Conservation (phyloP, 2,329 filamentous ascomycete species). For the Allantophomopsis lycopodina region DNA sequence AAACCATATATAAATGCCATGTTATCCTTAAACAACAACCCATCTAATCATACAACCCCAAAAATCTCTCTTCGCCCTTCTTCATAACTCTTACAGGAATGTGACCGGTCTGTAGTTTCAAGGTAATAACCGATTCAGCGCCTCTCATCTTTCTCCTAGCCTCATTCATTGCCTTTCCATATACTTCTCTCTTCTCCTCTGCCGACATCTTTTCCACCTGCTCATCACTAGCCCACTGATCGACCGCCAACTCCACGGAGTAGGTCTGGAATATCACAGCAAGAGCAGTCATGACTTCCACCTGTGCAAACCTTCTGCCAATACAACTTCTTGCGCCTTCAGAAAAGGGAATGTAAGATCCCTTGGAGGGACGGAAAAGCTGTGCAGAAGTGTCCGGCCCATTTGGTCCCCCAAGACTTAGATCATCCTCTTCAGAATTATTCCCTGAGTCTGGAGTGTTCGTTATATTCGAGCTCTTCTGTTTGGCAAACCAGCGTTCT, state of each 20-base stretch:
- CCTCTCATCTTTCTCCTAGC: conserved; percentile 35
- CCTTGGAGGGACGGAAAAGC: conserved; percentile 15
- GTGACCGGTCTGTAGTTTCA: conserved; percentile 46
- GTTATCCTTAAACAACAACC: too few species aligned
- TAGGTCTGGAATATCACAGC: conserved; percentile 39
- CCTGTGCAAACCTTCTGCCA: conserved; percentile 42
- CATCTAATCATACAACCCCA: too few species aligned
- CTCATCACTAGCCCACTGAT: conserved; percentile 38
- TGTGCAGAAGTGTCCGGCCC: conserved; percentile 46
- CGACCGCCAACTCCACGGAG: conserved; percentile 46
- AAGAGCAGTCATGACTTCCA: conserved; percentile 40
- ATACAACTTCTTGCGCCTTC: conserved; percentile 43
- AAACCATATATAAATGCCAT: too few species aligned
- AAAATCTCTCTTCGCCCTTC: conserved; percentile 57
- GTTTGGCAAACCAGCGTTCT: conserved; percentile 52
- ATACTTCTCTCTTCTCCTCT: conserved; percentile 35
- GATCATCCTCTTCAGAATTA: conserved; percentile 18
- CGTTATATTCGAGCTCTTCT: conserved; percentile 9
- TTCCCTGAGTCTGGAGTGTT: conserved; percentile 3
- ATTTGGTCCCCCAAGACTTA: conserved; percentile 43
- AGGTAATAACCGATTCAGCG: conserved; percentile 52
- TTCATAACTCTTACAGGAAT: conserved; percentile 55
- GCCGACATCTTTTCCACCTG: conserved; percentile 36
- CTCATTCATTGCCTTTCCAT: conserved; percentile 43
- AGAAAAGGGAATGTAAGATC: conserved; percentile 26